Percentiles rank a stretch among this genome's conserved stretches.
phyloP scores from a whole-genome alignment of 257 asterid species.

The Solanum acaule region DNA sequence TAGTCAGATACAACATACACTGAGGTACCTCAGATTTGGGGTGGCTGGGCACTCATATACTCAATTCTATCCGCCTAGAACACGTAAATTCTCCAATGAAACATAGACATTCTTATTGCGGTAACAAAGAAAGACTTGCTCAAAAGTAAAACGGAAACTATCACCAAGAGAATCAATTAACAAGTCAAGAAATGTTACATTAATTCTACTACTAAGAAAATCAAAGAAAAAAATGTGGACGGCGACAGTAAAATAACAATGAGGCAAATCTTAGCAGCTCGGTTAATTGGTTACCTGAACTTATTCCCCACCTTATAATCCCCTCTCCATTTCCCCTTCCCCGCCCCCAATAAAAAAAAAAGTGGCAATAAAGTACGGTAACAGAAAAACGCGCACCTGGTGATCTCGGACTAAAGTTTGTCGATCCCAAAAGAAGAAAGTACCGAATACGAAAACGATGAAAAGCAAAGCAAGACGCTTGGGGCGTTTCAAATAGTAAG shows the following conservation, averaged over 20 bases:
- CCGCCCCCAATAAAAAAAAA: neutral
- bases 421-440: slow-evolving; percentile 86
- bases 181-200: neutral
- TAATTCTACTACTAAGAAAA: neutral
- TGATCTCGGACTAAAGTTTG: slow-evolving; percentile 31
- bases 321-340: neutral
- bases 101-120: neutral
- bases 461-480: slow-evolving; percentile 73
- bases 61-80: neutral
- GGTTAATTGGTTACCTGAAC: neutral
- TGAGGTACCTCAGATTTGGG: neutral
- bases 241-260: neutral
- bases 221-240: neutral
- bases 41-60: neutral
- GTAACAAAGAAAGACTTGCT: neutral
- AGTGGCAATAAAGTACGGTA: neutral
- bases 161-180: neutral
- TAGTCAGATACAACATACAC: neutral
- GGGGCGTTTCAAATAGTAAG: slow-evolving; percentile 86
- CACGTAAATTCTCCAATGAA: neutral
- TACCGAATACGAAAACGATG: slow-evolving; percentile 41
- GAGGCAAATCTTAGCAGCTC: neutral
- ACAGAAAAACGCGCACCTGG: neutral
- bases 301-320: neutral
- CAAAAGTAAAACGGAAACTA: neutral